phyloP scores from a whole-genome alignment of 1,139 yeast genomes.

The Geotrichum restrictum region DNA sequence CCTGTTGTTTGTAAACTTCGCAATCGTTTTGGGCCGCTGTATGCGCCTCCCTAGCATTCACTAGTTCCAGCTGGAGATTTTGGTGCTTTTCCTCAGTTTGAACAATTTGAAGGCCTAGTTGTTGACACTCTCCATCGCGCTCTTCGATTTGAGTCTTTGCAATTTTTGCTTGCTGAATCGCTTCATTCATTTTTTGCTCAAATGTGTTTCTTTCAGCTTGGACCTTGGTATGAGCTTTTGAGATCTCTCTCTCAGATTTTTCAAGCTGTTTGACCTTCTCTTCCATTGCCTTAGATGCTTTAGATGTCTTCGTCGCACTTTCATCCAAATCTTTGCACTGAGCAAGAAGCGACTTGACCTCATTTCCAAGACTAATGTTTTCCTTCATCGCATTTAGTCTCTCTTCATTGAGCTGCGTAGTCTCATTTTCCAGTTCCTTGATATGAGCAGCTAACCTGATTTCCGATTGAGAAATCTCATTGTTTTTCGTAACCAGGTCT shows the following conservation, averaged over 20 bases:
- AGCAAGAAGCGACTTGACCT: too few relatives aligned
- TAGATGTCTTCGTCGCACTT: too few relatives aligned
- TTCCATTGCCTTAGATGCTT: too few relatives aligned
- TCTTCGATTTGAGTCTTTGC: background rate
- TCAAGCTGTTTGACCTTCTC: background rate
- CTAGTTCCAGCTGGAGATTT: too few relatives aligned
- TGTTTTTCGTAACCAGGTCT: conserved; percentile 17
- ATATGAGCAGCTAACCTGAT: background rate
- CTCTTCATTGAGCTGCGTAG: background rate
- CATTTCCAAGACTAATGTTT: too few relatives aligned
- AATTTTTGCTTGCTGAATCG: background rate
- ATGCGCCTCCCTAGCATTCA: too few relatives aligned
- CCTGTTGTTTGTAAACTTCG: too few relatives aligned
- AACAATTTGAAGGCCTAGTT: background rate
- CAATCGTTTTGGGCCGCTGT: too few relatives aligned
- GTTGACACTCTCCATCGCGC: background rate
- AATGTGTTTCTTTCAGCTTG: background rate
- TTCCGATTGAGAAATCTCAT: background rate
- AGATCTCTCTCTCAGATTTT: background rate
- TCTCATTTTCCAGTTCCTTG: background rate
- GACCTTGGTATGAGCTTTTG: background rate
- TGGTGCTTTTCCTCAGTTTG: background rate
- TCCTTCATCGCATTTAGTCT: background rate
- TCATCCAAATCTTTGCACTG: too few relatives aligned
- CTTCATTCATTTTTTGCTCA: background rate